Evolutionary conservation across 345 rosid genomes (phyloP), one percentile per base, ranked within the genome.

Genomic region (Stellera chamaejasme): DNA sequence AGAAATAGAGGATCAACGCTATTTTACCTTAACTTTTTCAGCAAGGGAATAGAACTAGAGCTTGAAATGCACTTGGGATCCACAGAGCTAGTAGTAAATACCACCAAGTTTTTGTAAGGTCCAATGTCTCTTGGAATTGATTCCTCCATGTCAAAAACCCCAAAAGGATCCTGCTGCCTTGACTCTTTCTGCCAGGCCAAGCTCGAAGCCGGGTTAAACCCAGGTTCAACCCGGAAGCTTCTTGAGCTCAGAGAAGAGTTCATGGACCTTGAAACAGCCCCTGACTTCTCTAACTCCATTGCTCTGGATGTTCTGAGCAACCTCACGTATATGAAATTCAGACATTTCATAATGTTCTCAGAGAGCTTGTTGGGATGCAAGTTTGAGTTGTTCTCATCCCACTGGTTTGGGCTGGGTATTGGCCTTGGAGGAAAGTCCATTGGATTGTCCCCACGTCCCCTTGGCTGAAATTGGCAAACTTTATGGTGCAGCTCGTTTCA

Each of bases 111-210:
- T 74, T 88, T 88, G 70, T 88, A 88, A 53, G 87, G 93, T 50
- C 96, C 96, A 60, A 92, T 77, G 53, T 88, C 96, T 57, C 98
- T 82, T 2, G 90, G 88, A 55, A 92, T 77, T 42, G 93, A 82
- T 56, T 82, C 84, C 63, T 92, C 96, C 54, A 64, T 60, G 16
- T 86, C 61, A 43, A 92, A 92, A 64, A 92, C 76, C 1, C 91
- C 89, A 50, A 85, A 86, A 0, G 98, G 98, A 60, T 92, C 93
- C 52, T 82, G 95, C 58, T 92, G 98, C 65, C 95, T 82, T 4
- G 86, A 83, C 67, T 82, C 95, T 57, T 72, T 84, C 44, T 50
- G 81, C 12, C 72, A 60, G 36, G 32, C 48, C 44, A 66, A 39
- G 66, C 70, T 82, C 45, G 87, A 69, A 68, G 84, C 82, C 8